Conservation (phyloP, 768 basidiomycete species). For the Tulasnella sp. region DNA sequence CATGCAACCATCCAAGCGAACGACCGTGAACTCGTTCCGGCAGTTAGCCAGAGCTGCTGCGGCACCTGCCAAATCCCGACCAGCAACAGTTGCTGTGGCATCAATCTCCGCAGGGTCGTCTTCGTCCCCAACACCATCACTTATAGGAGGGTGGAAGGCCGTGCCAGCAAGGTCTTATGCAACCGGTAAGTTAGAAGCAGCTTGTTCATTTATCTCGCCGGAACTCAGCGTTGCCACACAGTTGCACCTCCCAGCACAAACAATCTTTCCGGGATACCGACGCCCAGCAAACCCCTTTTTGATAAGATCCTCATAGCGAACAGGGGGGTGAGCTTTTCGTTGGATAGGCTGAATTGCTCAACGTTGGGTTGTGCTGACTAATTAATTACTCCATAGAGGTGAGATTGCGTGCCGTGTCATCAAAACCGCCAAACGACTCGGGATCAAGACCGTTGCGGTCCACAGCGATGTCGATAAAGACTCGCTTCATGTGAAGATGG, state of each 20-base stretch:
- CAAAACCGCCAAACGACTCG: conserved; percentile 74
- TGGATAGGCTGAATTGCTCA: not conserved
- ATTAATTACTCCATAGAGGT: conserved; percentile 40
- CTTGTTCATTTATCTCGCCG: not conserved
- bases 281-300: conserved; percentile 33
- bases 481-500: conserved; percentile 73
- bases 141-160: not conserved
- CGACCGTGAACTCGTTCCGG: not conserved
- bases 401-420: conserved; percentile 96
- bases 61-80: not conserved
- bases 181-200: not conserved
- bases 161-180: not conserved
- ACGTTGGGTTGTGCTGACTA: not conserved
- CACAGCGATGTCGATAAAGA: conserved; percentile 79
- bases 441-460: conserved; percentile 85
- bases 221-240: not conserved
- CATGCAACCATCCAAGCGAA: conserved; percentile 10
- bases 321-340: conserved; percentile 39
- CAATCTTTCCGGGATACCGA: not conserved
- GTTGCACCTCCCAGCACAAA: too few relatives aligned
- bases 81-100: not conserved
- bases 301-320: conserved; percentile 91
- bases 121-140: not conserved
- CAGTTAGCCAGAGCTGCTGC: not conserved
- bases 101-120: not conserved